Evolutionary conservation across 305 asterid species (phyloP), one percentile per base, ranked within the genome.

Genomic region (Caryopteris hybrid): DNA sequence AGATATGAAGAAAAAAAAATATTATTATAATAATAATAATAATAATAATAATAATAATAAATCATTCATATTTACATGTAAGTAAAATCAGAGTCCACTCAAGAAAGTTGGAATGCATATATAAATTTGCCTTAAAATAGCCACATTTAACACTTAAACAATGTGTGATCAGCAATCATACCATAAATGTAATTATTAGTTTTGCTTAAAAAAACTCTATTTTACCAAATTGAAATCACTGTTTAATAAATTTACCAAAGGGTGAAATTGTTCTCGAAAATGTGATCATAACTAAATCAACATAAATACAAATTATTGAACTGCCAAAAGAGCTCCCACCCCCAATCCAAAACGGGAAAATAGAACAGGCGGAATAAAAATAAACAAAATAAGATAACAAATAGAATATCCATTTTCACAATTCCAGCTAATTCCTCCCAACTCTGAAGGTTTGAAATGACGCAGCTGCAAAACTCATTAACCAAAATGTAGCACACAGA

Each of bases 401-500:
- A n/a, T n/a, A 62, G 2, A 18, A 11, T 18, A 34, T 34, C 16
- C 41, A 27, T 39, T 9, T 38, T 17, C 57, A n/a, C 23, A 67
- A n/a, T 41, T 27, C 64, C 48, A 50, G 36, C 25, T 31, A 38
- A 60, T n/a, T 23, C 39, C 53, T 18, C 27, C 45, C n/a, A n/a
- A n/a, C n/a, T n/a, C n/a, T n/a, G 55, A 70, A 10, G 38, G n/a
- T 9, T 58, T 23, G 51, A 31, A 62, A 55, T 47, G 5, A 63
- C 64, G 62, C 39, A 55, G 62, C 12, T 47, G 20, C 46, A 2
- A 64, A 61, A 25, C 9, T 47, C 55, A 17, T 9, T 16, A 61
- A 68, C 48, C 38, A 54, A 45, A 70, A 58, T 65, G 73, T 29
- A 69, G 79, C 73, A 69, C 3, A 3, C 64, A 33, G 39, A 61